phyloP scores from a whole-genome alignment of 192 early-diverging fungal species.

The Umbelopsis ramanniana region DNA sequence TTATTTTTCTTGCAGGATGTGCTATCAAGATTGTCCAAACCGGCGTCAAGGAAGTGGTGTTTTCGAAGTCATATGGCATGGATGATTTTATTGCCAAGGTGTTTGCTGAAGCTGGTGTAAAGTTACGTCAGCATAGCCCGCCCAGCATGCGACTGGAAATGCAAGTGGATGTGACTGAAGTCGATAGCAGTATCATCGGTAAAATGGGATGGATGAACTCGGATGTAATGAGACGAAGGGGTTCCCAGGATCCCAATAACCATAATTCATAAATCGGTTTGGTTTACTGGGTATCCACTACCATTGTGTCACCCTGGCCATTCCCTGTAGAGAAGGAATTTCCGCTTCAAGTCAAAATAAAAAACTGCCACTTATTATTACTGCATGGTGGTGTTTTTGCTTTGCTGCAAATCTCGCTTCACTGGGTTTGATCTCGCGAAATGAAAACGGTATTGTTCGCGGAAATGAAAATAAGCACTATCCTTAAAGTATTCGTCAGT shows the following conservation, averaged over 20 bases:
- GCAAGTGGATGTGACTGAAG: conserved; percentile 35
- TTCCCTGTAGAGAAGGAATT: conserved; percentile 21
- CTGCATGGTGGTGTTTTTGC: not conserved
- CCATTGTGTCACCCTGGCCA: not conserved
- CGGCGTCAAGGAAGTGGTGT: conserved; percentile 92
- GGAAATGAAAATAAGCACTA: no score
- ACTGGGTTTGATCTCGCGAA: not conserved
- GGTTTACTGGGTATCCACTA: not conserved
- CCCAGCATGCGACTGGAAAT: conserved; percentile 60
- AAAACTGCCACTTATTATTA: not conserved
- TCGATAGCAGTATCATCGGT: conserved; percentile 21
- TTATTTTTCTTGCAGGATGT: conserved; percentile 70
- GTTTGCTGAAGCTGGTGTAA: conserved; percentile 83
- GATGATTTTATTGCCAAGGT: conserved; percentile 83
- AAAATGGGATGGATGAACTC: conserved; percentile 25
- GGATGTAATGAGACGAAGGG: conserved; percentile 13
- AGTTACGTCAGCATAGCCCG: conserved; percentile 76
- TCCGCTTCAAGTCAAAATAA: conserved; percentile 3
- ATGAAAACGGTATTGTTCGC: not conserved
- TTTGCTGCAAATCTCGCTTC: not conserved
- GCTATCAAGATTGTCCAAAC: conserved; percentile 96
- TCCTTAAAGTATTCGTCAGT: no score
- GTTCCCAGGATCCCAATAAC: conserved; percentile 11
- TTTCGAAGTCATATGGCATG: conserved; percentile 92
- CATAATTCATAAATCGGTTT: conserved; percentile 1